Base-by-base conservation (phyloP, 345 rosid genomes). In the Carallia brachiata region DNA sequence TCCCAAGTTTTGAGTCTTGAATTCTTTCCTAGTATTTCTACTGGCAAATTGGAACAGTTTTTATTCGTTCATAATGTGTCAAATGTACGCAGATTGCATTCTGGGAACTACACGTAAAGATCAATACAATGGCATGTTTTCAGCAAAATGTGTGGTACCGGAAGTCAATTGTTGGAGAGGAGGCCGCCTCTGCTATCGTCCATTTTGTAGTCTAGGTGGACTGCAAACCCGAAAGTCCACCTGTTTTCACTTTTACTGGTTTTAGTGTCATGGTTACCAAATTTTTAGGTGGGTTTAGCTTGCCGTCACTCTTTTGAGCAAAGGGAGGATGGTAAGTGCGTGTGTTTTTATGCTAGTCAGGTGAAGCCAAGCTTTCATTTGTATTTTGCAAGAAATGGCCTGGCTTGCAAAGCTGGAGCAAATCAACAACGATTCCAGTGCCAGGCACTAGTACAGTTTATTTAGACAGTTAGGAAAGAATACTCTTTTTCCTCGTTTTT, bases 351-450 rank as follows among this genome's bases (percentile, higher is more conserved):
- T 82, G 75, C 59, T 78, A 76, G 66, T 68, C 62, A 84, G 84
- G 86, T 74, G 84, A 68, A 57, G 82, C 77, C 77, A 79, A 79
- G 57, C 71, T 75, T 77, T 85, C 79, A 74, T 85, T 77, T 76
- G 60, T 68, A 73, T 73, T 77, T 47, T 70, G 80, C 75, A 71
- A 65, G 72, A 70, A 58, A 72, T 37, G 72, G 56, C 81, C 63
- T 69, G 76, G 78, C 78, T 68, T 77, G 79, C 79, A 73, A 72
- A 85, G 77, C 80, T 85, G 88, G 82, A 84, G 75, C 52, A 76
- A 81, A 79, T 81, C 83, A 71, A 78, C 76, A 67, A 83, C 68
- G 83, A 84, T 88, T 80, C 96, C 86, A 80, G 71, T 78, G 87
- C 83, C 82, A 81, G 87, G 84, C 75, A 73, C 77, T 32, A 47